These are phyloP conservation scores for Pneumocystis canis DNA, from an alignment of 1,139 yeast genomes.

Conservation along the genomic window DNA sequence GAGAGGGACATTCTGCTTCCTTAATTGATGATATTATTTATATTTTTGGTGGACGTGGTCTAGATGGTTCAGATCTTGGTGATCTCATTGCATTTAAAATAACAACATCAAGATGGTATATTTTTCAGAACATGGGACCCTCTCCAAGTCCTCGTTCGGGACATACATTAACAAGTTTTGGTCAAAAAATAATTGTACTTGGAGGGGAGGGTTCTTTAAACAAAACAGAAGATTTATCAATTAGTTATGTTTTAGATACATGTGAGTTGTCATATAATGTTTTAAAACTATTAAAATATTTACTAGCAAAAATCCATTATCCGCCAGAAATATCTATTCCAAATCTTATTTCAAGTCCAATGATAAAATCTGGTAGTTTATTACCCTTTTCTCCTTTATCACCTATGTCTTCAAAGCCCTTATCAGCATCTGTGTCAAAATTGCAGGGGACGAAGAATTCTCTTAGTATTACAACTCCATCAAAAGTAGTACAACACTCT, in stretches of 20 bases:
- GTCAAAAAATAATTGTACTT: constrained; percentile 63
- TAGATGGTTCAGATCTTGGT: constrained; percentile 55
- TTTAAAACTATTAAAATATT: not conserved
- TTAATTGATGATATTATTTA: constrained; percentile 67
- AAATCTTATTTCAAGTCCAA: not conserved
- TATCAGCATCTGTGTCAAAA: not conserved
- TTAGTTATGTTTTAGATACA: constrained; percentile 30
- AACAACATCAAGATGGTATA: constrained; percentile 57
- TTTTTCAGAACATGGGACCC: constrained; percentile 39
- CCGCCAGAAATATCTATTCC: constrained; percentile 14
- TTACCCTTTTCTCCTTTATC: constrained; percentile 7
- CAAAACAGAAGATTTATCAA: constrained; percentile 20
- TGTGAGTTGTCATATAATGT: constrained; percentile 16
- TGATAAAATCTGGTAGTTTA: constrained; percentile 2
- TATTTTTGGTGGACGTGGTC: constrained; percentile 80
- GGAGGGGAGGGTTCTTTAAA: constrained; percentile 43
- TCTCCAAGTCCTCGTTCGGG: constrained; percentile 85
- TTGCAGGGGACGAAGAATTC: not conserved
- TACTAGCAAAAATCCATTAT: constrained; percentile 13
- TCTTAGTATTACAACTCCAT: not conserved
- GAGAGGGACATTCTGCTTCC: constrained; percentile 84
- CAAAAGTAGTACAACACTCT: not conserved
- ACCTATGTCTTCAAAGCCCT: constrained; percentile 2
- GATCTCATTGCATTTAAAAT: constrained; percentile 66
- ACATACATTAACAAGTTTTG: constrained; percentile 71